A percentile compares a stretch with the other conserved stretches of the same genome.
Evolutionary conservation across 2,329 filamentous ascomycete genomes (phyloP).

Genomic region (Domatiomyces globalis): DNA sequence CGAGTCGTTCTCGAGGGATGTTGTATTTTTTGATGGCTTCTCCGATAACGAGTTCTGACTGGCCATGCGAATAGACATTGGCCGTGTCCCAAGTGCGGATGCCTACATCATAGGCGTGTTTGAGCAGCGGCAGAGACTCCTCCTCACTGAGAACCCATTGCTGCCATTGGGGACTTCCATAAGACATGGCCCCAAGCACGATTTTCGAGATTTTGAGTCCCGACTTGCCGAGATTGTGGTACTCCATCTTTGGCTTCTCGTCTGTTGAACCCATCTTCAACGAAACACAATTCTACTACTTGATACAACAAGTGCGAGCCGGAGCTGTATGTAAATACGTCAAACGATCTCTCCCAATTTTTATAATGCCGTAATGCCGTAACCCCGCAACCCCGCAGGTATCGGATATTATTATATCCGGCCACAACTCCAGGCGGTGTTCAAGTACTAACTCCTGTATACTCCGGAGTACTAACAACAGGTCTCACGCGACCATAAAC

Average conservation of each 20-base stretch:
- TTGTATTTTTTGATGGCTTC: slow-evolving; percentile 47
- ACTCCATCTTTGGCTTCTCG: slow-evolving; percentile 28
- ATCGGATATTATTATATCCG: too few relatives aligned
- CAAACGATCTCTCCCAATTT: background rate
- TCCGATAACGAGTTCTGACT: slow-evolving; percentile 27
- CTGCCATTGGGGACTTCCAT: slow-evolving; percentile 23
- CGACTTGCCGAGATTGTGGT: slow-evolving; percentile 24
- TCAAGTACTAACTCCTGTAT: too few relatives aligned
- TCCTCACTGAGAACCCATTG: slow-evolving; percentile 17
- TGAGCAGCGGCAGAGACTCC: slow-evolving; percentile 15
- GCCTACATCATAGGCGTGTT: slow-evolving; percentile 20
- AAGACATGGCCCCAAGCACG: slow-evolving; percentile 30
- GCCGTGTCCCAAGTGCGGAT: slow-evolving; percentile 22
- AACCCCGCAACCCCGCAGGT: too few relatives aligned
- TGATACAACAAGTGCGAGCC: background rate
- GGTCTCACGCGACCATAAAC: too few relatives aligned
- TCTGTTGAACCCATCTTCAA: background rate
- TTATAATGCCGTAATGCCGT: too few relatives aligned
- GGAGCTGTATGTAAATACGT: background rate
- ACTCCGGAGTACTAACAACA: too few relatives aligned
- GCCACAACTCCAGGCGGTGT: too few relatives aligned
- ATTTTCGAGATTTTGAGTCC: slow-evolving; percentile 18
- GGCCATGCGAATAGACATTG: slow-evolving; percentile 20
- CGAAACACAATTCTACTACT: background rate
- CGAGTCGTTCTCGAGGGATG: slow-evolving; percentile 42